A percentile compares a stretch with the other conserved stretches of the same genome.
Evolutionary conservation across 257 asterid genomes (phyloP).

Genomic region (Cynanchum wilfordii): DNA sequence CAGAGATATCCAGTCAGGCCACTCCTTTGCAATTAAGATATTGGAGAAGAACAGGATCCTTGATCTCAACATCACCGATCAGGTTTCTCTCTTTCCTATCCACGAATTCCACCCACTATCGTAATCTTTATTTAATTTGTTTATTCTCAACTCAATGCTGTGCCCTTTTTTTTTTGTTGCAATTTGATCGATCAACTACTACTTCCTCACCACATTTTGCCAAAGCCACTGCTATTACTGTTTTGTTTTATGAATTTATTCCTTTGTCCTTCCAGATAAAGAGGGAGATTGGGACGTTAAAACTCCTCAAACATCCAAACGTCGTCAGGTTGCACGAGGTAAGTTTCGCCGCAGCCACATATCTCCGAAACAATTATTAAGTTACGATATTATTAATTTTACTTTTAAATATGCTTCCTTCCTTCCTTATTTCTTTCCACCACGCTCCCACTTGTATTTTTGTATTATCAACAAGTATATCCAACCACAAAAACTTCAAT

Average conservation of each 20-base stretch:
- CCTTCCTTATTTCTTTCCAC: background rate
- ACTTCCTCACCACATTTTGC: no score
- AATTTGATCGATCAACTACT: no score
- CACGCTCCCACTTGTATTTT: background rate
- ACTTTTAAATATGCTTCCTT: background rate
- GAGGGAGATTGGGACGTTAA: constrained; percentile 91
- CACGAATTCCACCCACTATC: no score
- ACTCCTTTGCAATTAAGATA: constrained; percentile 69
- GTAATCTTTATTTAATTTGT: no score
- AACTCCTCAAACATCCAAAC: constrained; percentile 90
- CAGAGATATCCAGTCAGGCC: constrained; percentile 49
- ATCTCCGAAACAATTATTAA: background rate
- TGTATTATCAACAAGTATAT: no score
- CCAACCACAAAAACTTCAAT: no score
- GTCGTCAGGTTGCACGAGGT: constrained; percentile 92
- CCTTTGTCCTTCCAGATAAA: constrained; percentile 51
- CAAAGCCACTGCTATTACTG: no score
- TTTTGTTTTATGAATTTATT: no score
- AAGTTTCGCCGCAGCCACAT: background rate
- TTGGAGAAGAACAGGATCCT: constrained; percentile 65
- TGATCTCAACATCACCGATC: constrained; percentile 66
- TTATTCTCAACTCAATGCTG: background rate
- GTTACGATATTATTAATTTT: background rate
- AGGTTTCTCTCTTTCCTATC: constrained; percentile 36
- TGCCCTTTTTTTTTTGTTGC: no score